Evolutionary conservation across 2,329 filamentous ascomycete species (phyloP).

Genomic region (Colletotrichum cuscutae): DNA sequence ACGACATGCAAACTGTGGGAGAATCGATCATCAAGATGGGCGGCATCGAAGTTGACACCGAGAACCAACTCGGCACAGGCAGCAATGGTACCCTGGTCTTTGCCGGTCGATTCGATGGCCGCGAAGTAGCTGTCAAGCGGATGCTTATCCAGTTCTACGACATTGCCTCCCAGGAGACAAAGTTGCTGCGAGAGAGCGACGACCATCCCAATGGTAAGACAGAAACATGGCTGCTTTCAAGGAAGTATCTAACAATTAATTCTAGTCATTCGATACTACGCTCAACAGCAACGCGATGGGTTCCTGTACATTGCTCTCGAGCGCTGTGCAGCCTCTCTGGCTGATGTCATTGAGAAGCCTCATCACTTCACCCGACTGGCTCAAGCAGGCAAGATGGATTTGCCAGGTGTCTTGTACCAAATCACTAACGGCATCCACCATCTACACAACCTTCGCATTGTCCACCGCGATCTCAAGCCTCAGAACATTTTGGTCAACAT

Average conservation of each 20-base stretch:
- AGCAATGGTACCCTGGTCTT: constrained; percentile 98
- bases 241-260: background rate
- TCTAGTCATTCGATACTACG: constrained; percentile 91
- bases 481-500: constrained; percentile 94
- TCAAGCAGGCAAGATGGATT: constrained; percentile 76
- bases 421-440: constrained; percentile 91
- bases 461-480: constrained; percentile 96
- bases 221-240: constrained; percentile 39
- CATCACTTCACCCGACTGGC: constrained; percentile 75
- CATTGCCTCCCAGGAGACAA: constrained; percentile 93
- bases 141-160: constrained; percentile 98
- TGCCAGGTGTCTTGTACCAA: constrained; percentile 85
- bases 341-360: constrained; percentile 87
- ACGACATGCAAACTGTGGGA: constrained; percentile 69
- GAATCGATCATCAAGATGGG: constrained; percentile 70
- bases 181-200: constrained; percentile 89
- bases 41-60: constrained; percentile 71
- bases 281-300: constrained; percentile 86
- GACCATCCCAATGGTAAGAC: constrained; percentile 85
- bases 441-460: constrained; percentile 90
- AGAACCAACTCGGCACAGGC: constrained; percentile 76
- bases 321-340: constrained; percentile 91
- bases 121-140: constrained; percentile 93
- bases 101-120: constrained; percentile 91
- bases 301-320: constrained; percentile 98